A percentile compares a stretch with the other conserved stretches of the same genome.
phyloP scores from a whole-genome alignment of 768 basidiomycete species.

The Mycena kentingensis region DNA sequence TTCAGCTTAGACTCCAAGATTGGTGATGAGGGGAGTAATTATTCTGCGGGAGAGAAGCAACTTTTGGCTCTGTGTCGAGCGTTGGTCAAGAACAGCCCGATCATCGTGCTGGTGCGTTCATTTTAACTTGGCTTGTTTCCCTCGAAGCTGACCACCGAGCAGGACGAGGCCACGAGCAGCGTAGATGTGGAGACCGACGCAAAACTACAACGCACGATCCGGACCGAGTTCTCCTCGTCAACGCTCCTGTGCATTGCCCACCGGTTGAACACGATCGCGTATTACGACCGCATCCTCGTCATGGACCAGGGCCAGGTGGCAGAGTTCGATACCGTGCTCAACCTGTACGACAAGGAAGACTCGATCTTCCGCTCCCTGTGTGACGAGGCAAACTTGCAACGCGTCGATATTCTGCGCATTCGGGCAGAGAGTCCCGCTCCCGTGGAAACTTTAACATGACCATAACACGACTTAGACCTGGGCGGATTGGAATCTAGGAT shows the following conservation, averaged over 20 bases:
- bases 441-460: no score
- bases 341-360: constrained; percentile 57
- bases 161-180: constrained; percentile 67
- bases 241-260: constrained; percentile 62
- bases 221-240: constrained; percentile 55
- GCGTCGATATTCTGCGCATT: constrained; percentile 59
- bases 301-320: constrained; percentile 71
- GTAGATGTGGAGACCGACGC: constrained; percentile 67
- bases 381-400: constrained; percentile 59
- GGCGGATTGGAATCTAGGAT: no score
- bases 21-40: constrained; percentile 67
- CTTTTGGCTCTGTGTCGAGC: constrained; percentile 63
- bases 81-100: constrained; percentile 59
- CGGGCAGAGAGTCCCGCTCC: constrained; percentile 32
- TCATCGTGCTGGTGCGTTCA: constrained; percentile 55
- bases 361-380: constrained; percentile 75
- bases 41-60: constrained; percentile 70
- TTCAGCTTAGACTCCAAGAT: constrained; percentile 65
- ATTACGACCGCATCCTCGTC: constrained; percentile 71
- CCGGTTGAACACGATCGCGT: constrained; percentile 59
- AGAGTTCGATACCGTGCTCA: constrained; percentile 74
- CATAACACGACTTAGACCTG: no score
- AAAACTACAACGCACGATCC: constrained; percentile 63
- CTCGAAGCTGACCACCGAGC: neutral
- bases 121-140: neutral